Conservation (phyloP, 441 rosid species). For the Erodium chrysanthum region DNA sequence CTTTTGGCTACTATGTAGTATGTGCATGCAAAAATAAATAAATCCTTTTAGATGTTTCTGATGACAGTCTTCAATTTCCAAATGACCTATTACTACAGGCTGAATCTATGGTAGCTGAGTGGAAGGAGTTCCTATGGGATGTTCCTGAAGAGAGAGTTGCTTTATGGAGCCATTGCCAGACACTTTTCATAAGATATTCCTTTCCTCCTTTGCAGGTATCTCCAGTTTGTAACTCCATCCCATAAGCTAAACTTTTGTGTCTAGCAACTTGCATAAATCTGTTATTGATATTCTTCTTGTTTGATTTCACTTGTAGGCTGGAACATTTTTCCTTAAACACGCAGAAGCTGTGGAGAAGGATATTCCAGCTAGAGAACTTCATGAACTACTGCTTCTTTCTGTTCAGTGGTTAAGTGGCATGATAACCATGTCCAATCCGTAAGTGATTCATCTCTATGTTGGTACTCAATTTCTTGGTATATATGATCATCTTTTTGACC, state of each 20-base stretch:
- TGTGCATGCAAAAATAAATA: neutral
- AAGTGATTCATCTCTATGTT: constrained; percentile 33
- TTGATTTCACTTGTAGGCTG: constrained; percentile 60
- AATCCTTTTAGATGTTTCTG: neutral
- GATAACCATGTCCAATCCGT: constrained; percentile 75
- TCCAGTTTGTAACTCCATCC: constrained; percentile 14
- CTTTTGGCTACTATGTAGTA: neutral
- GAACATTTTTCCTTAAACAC: constrained; percentile 85
- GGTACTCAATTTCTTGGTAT: constrained; percentile 9
- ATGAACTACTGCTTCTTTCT: constrained; percentile 78
- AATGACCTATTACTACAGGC: constrained; percentile 43
- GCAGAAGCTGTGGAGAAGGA: constrained; percentile 94
- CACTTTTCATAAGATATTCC: constrained; percentile 71
- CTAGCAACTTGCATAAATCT: constrained; percentile 18
- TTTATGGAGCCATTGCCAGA: constrained; percentile 96
- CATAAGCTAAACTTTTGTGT: constrained; percentile 16
- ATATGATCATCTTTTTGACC: constrained; percentile 24
- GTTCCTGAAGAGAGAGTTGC: constrained; percentile 98
- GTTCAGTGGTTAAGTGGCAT: constrained; percentile 96
- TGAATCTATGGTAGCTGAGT: constrained; percentile 96
- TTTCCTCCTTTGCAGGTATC: constrained; percentile 80
- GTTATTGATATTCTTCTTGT: constrained; percentile 9
- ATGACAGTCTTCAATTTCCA: constrained; percentile 7
- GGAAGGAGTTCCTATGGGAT: constrained; percentile 99
- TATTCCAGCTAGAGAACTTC: constrained; percentile 88